Evolutionary conservation across 2,329 filamentous ascomycete species (phyloP).

Genomic region (Diaporthe vaccinii): DNA sequence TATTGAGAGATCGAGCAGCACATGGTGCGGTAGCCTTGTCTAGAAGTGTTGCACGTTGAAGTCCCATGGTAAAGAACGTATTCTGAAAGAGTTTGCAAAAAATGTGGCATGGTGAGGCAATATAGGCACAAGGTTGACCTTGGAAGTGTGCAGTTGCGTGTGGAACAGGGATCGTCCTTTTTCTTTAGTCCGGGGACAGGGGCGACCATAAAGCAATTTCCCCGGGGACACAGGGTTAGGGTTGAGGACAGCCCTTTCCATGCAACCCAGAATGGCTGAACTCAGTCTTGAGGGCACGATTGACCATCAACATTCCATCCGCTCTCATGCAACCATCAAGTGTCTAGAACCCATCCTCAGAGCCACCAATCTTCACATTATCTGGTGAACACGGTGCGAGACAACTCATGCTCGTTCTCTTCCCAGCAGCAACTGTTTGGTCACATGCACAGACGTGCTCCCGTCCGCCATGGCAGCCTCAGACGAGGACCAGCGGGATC

Average conservation of each 20-base stretch:
- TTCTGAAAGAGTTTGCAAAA: not conserved
- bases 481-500: conserved; percentile 41
- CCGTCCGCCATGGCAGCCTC: conserved; percentile 19
- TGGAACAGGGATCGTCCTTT: not conserved
- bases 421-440: not conserved
- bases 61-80: not conserved
- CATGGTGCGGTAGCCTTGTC: not conserved
- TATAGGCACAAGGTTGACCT: not conserved
- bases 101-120: not conserved
- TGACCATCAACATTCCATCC: not conserved
- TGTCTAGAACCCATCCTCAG: not conserved
- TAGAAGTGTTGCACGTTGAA: not conserved
- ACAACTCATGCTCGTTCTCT: fast-evolving
- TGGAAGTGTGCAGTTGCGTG: not conserved
- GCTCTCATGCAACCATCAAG: not conserved
- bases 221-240: not conserved
- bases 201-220: not conserved
- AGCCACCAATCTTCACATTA: not conserved
- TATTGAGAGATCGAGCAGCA: not conserved
- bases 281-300: no score
- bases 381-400: no score
- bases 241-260: not conserved
- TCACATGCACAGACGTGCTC: not conserved
- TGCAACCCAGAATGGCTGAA: not conserved
- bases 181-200: no score